These are phyloP conservation scores for Flaveria floridana DNA, from an alignment of 140 eudicot genomes.

Conservation along the genomic window DNA sequence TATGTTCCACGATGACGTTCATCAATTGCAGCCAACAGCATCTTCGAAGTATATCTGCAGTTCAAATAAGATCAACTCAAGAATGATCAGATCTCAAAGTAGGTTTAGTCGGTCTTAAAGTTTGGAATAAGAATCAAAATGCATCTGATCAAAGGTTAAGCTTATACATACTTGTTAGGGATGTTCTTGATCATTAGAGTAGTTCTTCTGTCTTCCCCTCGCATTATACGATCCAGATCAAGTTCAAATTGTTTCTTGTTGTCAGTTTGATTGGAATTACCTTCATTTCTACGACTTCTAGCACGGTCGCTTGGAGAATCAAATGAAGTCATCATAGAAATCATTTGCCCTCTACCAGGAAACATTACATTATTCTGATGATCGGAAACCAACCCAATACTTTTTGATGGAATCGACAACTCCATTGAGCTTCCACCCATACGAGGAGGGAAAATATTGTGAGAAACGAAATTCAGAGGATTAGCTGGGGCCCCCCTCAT, in stretches of 20 bases:
- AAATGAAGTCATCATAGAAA: constrained; percentile 57
- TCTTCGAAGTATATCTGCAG: constrained; percentile 88
- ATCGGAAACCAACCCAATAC: constrained; percentile 57
- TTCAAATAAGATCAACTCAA: constrained; percentile 13
- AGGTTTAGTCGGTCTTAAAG: background rate
- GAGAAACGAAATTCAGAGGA: constrained; percentile 69
- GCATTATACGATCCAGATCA: constrained; percentile 72
- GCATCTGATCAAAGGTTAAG: constrained; percentile 4
- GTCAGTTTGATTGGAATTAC: constrained; percentile 60
- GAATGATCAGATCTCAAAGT: constrained; percentile 1
- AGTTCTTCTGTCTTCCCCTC: constrained; percentile 93
- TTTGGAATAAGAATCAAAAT: background rate
- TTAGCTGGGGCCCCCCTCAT: constrained; percentile 74
- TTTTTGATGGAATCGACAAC: constrained; percentile 62
- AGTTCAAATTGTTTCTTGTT: constrained; percentile 92
- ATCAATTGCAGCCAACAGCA: constrained; percentile 95
- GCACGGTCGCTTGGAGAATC: constrained; percentile 73
- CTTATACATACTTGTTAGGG: constrained; percentile 81
- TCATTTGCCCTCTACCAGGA: constrained; percentile 76
- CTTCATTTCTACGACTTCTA: constrained; percentile 74
- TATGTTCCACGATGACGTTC: constrained; percentile 91
- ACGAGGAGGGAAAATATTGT: constrained; percentile 46
- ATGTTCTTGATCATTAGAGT: constrained; percentile 96
- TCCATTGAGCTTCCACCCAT: constrained; percentile 74
- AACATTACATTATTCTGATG: constrained; percentile 65